A percentile compares a stretch with the other conserved stretches of the same genome.
Evolutionary conservation across 176 grass and related monocot species (phyloP).

Genomic region (Cymbopogon citratus): DNA sequence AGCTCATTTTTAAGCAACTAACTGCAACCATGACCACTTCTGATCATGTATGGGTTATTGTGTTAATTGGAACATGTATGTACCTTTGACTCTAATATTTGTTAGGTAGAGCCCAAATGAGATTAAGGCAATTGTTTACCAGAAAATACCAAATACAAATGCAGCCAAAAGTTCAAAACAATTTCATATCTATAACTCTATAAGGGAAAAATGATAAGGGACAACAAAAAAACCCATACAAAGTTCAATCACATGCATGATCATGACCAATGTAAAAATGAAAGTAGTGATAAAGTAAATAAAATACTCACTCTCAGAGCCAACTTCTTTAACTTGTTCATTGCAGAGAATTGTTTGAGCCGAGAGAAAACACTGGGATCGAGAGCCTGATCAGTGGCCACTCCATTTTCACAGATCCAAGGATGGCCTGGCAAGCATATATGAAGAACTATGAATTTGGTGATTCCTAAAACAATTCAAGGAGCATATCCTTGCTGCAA

Average conservation of each 20-base stretch:
- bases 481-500: not conserved
- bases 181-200: not conserved
- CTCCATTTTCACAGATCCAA: constrained; percentile 86
- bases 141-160: not conserved
- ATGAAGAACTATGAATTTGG: not conserved
- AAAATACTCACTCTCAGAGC: constrained; percentile 20
- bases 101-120: not conserved
- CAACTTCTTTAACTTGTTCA: constrained; percentile 92
- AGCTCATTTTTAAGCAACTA: not conserved
- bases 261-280: not conserved
- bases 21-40: not conserved
- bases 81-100: not conserved
- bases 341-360: constrained; percentile 78
- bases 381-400: constrained; percentile 49
- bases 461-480: not conserved
- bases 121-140: not conserved
- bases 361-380: constrained; percentile 81
- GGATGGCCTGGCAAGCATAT: constrained; percentile 57
- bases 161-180: not conserved
- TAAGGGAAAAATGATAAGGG: not conserved
- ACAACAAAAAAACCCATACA: not conserved
- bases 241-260: not conserved
- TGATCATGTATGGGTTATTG: not conserved
- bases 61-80: not conserved
- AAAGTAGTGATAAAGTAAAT: not conserved